phyloP scores from a whole-genome alignment of 225 moss, liverwort and hornwort genomes.

The Marchantia paleacea region DNA sequence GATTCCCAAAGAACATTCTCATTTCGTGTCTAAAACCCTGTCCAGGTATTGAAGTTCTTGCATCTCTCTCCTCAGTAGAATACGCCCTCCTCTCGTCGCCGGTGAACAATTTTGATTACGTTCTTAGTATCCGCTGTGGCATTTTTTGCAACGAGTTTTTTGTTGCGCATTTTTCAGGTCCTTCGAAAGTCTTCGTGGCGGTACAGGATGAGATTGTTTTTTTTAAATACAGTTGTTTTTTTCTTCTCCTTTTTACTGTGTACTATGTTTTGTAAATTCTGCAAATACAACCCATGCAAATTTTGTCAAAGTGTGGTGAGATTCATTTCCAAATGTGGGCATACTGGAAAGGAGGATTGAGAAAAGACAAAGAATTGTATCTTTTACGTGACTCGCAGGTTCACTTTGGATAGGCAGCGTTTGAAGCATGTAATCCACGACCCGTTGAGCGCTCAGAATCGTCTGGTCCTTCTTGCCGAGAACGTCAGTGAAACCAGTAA shows the following conservation, averaged over 20 bases:
- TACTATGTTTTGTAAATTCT: too few species aligned
- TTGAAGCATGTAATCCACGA: slow-evolving; percentile 88
- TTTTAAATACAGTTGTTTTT: too few species aligned
- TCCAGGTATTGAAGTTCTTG: slow-evolving; percentile 35
- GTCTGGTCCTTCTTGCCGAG: slow-evolving; percentile 68
- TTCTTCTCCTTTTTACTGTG: too few species aligned
- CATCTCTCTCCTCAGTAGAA: not conserved
- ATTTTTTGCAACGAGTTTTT: too few species aligned
- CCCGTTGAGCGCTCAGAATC: slow-evolving; percentile 53
- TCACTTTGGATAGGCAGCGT: slow-evolving; percentile 71
- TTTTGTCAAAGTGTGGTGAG: too few species aligned
- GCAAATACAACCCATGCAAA: not conserved
- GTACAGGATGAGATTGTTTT: not conserved
- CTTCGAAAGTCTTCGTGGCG: not conserved
- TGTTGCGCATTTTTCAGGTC: not conserved
- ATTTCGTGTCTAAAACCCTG: slow-evolving; percentile 61
- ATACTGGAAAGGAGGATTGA: not conserved
- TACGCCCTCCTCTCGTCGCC: too few species aligned
- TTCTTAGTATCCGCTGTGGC: too few species aligned
- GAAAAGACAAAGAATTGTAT: not conserved
- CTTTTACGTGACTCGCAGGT: slow-evolving; percentile 33
- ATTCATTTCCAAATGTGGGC: not conserved
- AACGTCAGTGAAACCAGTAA: slow-evolving; percentile 44
- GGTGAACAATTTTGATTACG: too few species aligned
- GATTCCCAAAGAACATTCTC: slow-evolving; percentile 71